Evolutionary conservation across 1,284 basidiomycete species (phyloP), one percentile per base, ranked within the genome.

Genomic region (Sphaerobolus stellatus): DNA sequence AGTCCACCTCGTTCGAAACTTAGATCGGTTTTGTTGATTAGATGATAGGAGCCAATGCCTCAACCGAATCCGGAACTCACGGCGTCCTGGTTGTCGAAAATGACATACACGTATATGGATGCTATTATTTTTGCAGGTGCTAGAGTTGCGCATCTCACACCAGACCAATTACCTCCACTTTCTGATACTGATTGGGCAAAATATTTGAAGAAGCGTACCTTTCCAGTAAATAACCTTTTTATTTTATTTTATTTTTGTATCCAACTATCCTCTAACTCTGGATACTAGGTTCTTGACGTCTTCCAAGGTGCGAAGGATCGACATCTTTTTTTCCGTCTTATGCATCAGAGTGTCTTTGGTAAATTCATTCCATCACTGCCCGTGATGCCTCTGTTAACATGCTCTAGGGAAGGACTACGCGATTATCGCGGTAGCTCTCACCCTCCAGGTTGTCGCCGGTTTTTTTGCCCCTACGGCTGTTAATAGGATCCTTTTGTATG

Each of bases 21-120:
- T 20, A 43, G n/a, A 11, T 4, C n/a, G 11, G n/a, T 27, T 22
- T 18, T 22, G 6, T 29, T 33, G n/a, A n/a, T n/a, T n/a, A n/a
- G n/a, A n/a, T n/a, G n/a, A n/a, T 24, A 81, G 78, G 66, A 77
- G 44, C 76, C 76, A 2, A 65, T 68, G 58, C 62, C 70, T 4
- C 62, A 71, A 24, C 75, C 78, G 5, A 84, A 82, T 66, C 82
- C 83, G 3, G 86, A 89, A 62, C 86, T 89, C 64, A 86, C 82
- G 0, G 79, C 84, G 0, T 81, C 84, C 0, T 69, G 80, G 46
- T 61, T 84, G n/a, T 84, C 79, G 2, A 70, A 83, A 58, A 43
- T 77, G 14, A 74, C 80, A 34, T 90, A 79, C 67, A 72, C 75
- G 27, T 90, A 82, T 71, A 68, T 88, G 62, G 76, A 85, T 54